Percentiles rank a stretch among this genome's conserved stretches.
Evolutionary conservation across 345 rosid genomes (phyloP).

Genomic region (Boechera retrofracta): DNA sequence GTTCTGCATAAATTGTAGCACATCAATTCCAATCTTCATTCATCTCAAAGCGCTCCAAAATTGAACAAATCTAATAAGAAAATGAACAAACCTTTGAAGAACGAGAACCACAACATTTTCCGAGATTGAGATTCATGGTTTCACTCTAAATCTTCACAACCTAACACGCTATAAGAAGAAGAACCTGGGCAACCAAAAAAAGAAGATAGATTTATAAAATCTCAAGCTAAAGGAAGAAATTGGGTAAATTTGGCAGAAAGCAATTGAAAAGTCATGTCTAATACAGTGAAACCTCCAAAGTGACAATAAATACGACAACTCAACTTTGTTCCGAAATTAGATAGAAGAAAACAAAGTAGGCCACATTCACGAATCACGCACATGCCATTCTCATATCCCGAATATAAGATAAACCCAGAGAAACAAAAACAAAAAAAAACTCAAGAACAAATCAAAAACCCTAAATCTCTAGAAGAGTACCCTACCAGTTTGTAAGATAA

Average conservation of each 20-base stretch:
- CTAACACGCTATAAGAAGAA: slow-evolving; percentile 31
- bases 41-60: slow-evolving; percentile 20
- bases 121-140: slow-evolving; percentile 67
- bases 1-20: slow-evolving; percentile 52
- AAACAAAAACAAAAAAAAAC: not conserved
- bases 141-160: slow-evolving; percentile 15
- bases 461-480: slow-evolving; percentile 30
- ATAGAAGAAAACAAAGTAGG: slow-evolving; percentile 49
- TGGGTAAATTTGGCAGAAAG: slow-evolving; percentile 25
- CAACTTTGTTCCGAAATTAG: slow-evolving; percentile 41
- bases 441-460: slow-evolving; percentile 24
- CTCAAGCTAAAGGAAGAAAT: slow-evolving; percentile 23
- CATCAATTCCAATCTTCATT: not conserved
- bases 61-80: slow-evolving; percentile 18
- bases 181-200: slow-evolving; percentile 25
- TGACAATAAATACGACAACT: slow-evolving; percentile 43
- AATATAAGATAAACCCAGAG: slow-evolving; percentile 40
- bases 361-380: slow-evolving; percentile 62
- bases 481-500: slow-evolving; percentile 15
- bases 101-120: slow-evolving; percentile 64
- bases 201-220: slow-evolving; percentile 23
- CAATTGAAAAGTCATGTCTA: slow-evolving; percentile 23
- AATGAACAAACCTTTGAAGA: slow-evolving; percentile 67
- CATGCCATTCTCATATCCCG: slow-evolving; percentile 56
- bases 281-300: slow-evolving; percentile 37